Percentiles rank a stretch among this genome's conserved stretches.
These are phyloP conservation scores for Parathielavia appendiculata DNA, from an alignment of 495 filamentous ascomycete species.

Conservation along the genomic window DNA sequence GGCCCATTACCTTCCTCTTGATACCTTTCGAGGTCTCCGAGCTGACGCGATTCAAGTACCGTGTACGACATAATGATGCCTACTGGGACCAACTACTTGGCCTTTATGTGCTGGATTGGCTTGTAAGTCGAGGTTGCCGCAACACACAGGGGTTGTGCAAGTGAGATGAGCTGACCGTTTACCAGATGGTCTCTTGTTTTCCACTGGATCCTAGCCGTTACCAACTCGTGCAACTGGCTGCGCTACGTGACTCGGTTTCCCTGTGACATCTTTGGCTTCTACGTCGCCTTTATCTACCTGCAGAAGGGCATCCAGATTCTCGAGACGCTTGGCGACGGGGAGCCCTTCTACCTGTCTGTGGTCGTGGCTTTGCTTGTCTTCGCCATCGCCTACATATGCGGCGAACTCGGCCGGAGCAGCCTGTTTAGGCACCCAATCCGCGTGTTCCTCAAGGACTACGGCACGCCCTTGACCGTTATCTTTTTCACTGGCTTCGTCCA, in stretches of 20 bases:
- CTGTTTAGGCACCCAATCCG: constrained; percentile 68
- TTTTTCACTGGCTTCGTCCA: constrained; percentile 89
- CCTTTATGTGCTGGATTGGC: constrained; percentile 83
- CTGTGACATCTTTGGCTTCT: constrained; percentile 85
- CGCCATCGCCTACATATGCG: constrained; percentile 64
- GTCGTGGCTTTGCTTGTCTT: constrained; percentile 69
- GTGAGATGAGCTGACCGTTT: not conserved
- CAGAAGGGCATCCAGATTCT: constrained; percentile 81
- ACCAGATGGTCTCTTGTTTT: constrained; percentile 69
- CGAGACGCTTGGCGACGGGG: constrained; percentile 48
- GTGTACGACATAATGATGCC: constrained; percentile 76
- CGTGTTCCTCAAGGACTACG: constrained; percentile 79
- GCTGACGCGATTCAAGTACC: constrained; percentile 44
- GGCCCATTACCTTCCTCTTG: not conserved
- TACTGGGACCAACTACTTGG: constrained; percentile 63
- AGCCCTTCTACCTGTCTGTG: constrained; percentile 69
- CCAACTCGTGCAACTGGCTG: constrained; percentile 74
- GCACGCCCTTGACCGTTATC: constrained; percentile 72
- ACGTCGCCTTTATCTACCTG: constrained; percentile 81
- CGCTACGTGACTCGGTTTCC: constrained; percentile 80
- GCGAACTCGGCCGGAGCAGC: constrained; percentile 60
- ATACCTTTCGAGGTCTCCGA: no score
- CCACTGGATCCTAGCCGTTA: constrained; percentile 73
- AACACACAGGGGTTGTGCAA: not conserved
- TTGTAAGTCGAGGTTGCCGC: constrained; percentile 49